A percentile compares a stretch with the other conserved stretches of the same genome.
Evolutionary conservation across 306 rosid genomes (phyloP).

Genomic region (Hippophae gyantsensis): DNA sequence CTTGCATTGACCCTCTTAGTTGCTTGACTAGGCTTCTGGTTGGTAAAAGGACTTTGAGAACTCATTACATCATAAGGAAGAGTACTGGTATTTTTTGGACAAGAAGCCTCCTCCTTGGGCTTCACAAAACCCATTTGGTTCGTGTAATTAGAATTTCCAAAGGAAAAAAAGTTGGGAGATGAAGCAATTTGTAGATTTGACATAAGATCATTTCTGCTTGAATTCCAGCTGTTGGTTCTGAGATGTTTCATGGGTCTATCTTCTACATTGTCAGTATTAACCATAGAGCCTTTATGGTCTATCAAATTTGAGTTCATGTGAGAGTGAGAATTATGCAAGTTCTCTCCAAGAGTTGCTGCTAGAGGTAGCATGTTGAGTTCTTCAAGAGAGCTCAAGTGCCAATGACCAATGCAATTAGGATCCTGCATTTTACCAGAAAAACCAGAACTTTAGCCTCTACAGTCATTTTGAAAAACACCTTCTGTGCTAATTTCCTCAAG

Average conservation of each 20-base stretch:
- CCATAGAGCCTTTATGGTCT: constrained; percentile 30
- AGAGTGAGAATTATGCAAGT: constrained; percentile 39
- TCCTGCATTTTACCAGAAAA: constrained; percentile 59
- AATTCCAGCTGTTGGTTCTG: constrained; percentile 41
- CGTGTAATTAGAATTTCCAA: constrained; percentile 31
- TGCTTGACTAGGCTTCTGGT: constrained; percentile 37
- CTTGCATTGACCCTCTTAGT: constrained; percentile 27
- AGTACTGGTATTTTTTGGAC: constrained; percentile 24
- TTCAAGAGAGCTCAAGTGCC: constrained; percentile 51
- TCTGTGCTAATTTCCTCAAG: neutral
- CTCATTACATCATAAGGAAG: constrained; percentile 36
- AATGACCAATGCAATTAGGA: constrained; percentile 43
- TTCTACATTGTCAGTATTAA: constrained; percentile 19
- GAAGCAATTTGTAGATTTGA: constrained; percentile 32
- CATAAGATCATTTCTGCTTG: constrained; percentile 22
- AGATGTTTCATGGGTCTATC: constrained; percentile 45
- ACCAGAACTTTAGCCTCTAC: neutral
- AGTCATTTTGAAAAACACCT: neutral
- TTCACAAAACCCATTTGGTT: constrained; percentile 43
- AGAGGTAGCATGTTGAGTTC: constrained; percentile 36
- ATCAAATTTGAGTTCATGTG: constrained; percentile 24
- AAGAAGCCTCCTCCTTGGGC: constrained; percentile 53
- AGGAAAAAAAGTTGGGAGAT: constrained; percentile 41
- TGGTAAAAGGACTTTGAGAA: constrained; percentile 35
- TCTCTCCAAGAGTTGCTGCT: constrained; percentile 50